These are phyloP conservation scores for Filobasidium uniguttulatum DNA, from an alignment of 1,284 basidiomycete species.

Conservation along the genomic window DNA sequence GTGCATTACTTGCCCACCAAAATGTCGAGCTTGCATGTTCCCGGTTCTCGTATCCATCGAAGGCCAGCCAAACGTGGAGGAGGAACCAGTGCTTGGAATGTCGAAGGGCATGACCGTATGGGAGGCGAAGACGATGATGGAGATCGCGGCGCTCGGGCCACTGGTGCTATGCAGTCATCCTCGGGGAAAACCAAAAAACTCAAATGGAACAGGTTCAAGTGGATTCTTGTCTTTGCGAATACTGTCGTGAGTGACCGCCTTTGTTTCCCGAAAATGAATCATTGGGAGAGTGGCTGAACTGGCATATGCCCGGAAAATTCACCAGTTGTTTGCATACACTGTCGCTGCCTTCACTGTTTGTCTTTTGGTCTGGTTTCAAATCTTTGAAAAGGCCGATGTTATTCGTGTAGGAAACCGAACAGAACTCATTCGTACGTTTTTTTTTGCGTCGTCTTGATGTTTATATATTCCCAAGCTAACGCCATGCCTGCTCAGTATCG, in stretches of 20 bases:
- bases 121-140: conserved; percentile 48
- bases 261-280: not conserved
- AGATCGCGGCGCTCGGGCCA: conserved; percentile 43
- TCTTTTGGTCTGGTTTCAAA: conserved; percentile 53
- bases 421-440: conserved; percentile 43
- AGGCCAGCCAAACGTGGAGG: conserved; percentile 37
- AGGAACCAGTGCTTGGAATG: conserved; percentile 43
- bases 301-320: not conserved
- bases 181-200: conserved; percentile 37
- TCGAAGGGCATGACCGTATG: conserved; percentile 40
- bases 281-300: not conserved
- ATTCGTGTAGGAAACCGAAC: conserved; percentile 48
- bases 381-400: conserved; percentile 48
- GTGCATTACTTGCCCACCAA: conserved; percentile 55
- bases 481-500: conserved; percentile 39
- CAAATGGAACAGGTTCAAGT: conserved; percentile 58
- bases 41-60: conserved; percentile 36
- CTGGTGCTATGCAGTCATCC: conserved; percentile 17
- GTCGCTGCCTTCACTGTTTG: conserved; percentile 45
- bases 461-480: not conserved
- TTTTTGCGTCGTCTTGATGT: not conserved
- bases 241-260: conserved; percentile 38
- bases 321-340: conserved; percentile 45
- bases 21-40: conserved; percentile 43
- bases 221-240: conserved; percentile 49